Evolutionary conservation across 345 rosid species (phyloP), one percentile per base, ranked within the genome.

Genomic region (Eucalyptus pauciflora): DNA sequence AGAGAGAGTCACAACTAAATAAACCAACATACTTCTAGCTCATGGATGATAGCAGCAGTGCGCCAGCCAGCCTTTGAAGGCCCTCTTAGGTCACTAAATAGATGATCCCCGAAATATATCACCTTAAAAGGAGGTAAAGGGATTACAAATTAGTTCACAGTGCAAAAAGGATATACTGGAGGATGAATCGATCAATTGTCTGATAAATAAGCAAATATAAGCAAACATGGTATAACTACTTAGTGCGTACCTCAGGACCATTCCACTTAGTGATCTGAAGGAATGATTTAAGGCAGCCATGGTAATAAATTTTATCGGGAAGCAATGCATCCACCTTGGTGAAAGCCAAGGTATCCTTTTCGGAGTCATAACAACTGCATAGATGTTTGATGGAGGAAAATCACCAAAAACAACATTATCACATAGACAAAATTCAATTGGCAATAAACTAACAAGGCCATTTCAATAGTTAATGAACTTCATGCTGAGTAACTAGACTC

Each of bases 21-120:
- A 43, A 86, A 83, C 62, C 62, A 69, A 88, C 93, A 56, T 94
- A 96, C 99, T 93, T 96, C 99, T 67, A 98, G 94, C 91, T 98
- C 99, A 88, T 93, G 99, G 90, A 97, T 97, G 89, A 97, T 96
- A 46, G 99, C 99, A 91, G 98, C 98, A 88, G 99, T 97, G 86
- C 99, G 97, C 99, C 99, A 97, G 90, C 99, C 99, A 88, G 99
- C 97, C 92, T 95, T 96, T 64, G 99, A 94, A 88, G 99, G 99
- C 13, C 99, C 98, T 91, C 99, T 94, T 87, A 98, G 92, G 89
- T 98, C 99, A 90, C 99, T 98, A 92, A 98, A 98, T 86, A 98
- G 92, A 94, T 98, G 99, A 93, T 98, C 99, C 86, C 99, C 99
- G 87, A 98, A 98, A 93, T 98, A 98, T 88, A 98, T 96, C 92